Evolutionary conservation across 371 early-diverging fungal genomes (phyloP).

Genomic region (Rhizopus sp.): DNA sequence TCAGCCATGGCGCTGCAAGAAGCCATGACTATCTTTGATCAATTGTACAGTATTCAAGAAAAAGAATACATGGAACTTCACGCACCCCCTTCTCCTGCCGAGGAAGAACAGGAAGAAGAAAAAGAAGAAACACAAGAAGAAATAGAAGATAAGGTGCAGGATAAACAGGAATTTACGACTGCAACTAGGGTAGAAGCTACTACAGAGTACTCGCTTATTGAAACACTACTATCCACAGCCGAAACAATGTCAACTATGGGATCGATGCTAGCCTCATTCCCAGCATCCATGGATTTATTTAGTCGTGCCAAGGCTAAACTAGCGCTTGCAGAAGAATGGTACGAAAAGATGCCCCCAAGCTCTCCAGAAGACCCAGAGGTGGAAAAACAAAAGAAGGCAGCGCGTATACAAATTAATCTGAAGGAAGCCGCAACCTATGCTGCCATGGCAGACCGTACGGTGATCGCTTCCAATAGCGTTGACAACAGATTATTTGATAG

Average conservation of each 20-base stretch:
- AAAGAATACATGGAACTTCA: slow-evolving; percentile 30
- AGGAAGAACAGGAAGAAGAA: neutral
- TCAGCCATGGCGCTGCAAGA: slow-evolving; percentile 58
- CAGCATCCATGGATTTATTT: slow-evolving; percentile 39
- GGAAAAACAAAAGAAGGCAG: slow-evolving; percentile 32
- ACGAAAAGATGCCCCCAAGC: slow-evolving; percentile 14
- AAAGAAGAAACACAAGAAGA: slow-evolving; percentile 2
- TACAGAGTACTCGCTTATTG: slow-evolving; percentile 43
- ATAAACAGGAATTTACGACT: slow-evolving; percentile 25
- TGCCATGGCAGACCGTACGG: slow-evolving; percentile 58
- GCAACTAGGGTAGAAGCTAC: slow-evolving; percentile 48
- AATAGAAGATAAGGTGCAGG: neutral
- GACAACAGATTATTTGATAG: slow-evolving; percentile 49
- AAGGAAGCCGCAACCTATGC: slow-evolving; percentile 60
- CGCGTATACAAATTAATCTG: slow-evolving; percentile 49
- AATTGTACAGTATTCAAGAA: slow-evolving; percentile 51
- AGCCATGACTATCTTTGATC: slow-evolving; percentile 54
- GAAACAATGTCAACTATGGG: slow-evolving; percentile 52
- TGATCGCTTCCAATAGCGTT: slow-evolving; percentile 46
- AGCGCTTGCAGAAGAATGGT: slow-evolving; percentile 46
- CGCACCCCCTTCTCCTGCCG: neutral
- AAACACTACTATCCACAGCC: slow-evolving; percentile 39
- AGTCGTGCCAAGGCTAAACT: slow-evolving; percentile 38
- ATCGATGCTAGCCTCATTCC: slow-evolving; percentile 46
- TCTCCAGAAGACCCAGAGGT: slow-evolving; percentile 13